These are phyloP conservation scores for Rubia tinctorum DNA, from an alignment of 305 asterid genomes.

Conservation along the genomic window DNA sequence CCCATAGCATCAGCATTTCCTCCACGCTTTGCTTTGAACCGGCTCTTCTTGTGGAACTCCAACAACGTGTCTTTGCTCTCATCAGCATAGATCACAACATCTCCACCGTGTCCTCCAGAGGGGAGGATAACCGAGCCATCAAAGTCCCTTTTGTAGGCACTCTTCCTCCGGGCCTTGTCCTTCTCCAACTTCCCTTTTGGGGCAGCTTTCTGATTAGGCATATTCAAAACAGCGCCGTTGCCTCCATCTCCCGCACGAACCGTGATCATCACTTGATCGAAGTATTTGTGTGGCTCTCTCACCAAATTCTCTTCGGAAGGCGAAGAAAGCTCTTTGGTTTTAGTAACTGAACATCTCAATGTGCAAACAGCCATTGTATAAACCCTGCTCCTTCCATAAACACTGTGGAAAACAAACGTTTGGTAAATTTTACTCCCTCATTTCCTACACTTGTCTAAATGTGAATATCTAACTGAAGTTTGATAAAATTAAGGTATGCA, in stretches of 20 bases:
- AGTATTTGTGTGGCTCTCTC: constrained; percentile 75
- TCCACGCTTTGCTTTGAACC: constrained; percentile 79
- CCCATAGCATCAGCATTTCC: constrained; percentile 97
- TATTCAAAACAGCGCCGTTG: constrained; percentile 65
- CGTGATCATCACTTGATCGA: constrained; percentile 74
- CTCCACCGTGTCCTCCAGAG: constrained; percentile 85
- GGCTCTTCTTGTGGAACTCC: constrained; percentile 65
- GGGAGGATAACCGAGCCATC: constrained; percentile 90
- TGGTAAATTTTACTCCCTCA: neutral
- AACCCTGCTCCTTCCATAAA: constrained; percentile 9
- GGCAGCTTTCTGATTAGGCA: constrained; percentile 51
- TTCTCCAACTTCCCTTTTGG: constrained; percentile 46
- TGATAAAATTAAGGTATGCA: neutral
- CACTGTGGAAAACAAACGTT: constrained; percentile 16
- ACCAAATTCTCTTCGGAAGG: constrained; percentile 48
- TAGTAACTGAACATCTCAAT: constrained; percentile 38
- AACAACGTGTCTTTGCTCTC: constrained; percentile 72
- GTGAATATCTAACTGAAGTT: neutral
- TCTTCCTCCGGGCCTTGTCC: constrained; percentile 48
- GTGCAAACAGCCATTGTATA: constrained; percentile 11
- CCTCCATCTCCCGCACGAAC: constrained; percentile 96
- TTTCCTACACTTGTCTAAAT: neutral
- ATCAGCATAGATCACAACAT: constrained; percentile 74
- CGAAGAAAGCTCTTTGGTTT: constrained; percentile 45
- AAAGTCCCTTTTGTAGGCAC: constrained; percentile 68